Evolutionary conservation across 129 eudicot species (phyloP).

Genomic region (Pseudognaphalium luteoalbum): DNA sequence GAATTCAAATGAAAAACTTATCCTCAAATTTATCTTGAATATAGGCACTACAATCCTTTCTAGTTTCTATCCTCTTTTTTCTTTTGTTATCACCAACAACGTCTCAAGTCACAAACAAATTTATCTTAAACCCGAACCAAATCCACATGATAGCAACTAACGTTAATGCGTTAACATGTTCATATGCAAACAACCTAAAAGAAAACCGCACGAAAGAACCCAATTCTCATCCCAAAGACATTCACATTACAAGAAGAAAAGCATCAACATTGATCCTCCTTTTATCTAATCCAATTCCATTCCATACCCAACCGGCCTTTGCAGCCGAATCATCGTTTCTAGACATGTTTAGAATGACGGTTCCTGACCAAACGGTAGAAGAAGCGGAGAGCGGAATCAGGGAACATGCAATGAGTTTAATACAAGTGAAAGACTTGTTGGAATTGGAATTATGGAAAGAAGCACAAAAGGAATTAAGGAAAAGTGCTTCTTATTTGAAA

Average conservation of each 20-base stretch:
- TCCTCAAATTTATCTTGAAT: neutral
- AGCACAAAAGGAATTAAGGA: slow-evolving; percentile 64
- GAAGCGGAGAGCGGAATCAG: slow-evolving; percentile 58
- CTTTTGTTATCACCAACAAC: slow-evolving; percentile 3
- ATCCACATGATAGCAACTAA: slow-evolving; percentile 21
- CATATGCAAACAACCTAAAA: neutral
- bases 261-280: slow-evolving; percentile 21
- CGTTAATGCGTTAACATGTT: slow-evolving; percentile 4
- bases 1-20: neutral
- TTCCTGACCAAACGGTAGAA: slow-evolving; percentile 77
- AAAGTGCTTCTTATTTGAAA: slow-evolving; percentile 53
- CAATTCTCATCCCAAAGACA: neutral
- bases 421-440: slow-evolving; percentile 54
- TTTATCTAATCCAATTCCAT: slow-evolving; percentile 11
- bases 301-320: slow-evolving; percentile 16
- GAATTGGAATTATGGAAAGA: slow-evolving; percentile 64
- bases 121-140: slow-evolving; percentile 15
- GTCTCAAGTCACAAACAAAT: neutral
- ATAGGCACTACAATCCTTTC: slow-evolving; percentile 15
- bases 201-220: slow-evolving; percentile 10
- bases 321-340: slow-evolving; percentile 37
- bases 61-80: neutral
- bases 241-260: slow-evolving; percentile 29
- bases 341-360: slow-evolving; percentile 66
- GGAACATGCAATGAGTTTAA: slow-evolving; percentile 48